Conservation (phyloP, 768 basidiomycete genomes). For the Pleurotus sapidus region DNA sequence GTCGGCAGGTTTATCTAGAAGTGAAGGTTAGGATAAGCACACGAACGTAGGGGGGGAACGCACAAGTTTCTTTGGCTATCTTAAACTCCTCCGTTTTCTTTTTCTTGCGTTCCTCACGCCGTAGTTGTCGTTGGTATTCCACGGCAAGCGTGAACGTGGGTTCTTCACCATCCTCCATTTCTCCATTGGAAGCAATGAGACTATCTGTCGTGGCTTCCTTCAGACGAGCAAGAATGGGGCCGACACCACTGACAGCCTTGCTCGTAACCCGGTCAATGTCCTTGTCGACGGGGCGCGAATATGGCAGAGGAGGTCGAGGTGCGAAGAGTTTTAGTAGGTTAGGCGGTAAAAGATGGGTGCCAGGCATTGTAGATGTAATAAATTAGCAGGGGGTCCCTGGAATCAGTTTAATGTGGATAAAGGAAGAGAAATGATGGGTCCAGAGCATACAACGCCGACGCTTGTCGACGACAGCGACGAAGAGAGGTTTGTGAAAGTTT, state of each 20-base stretch:
- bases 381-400: neutral
- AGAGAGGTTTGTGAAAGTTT: constrained; percentile 8
- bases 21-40: constrained; percentile 10
- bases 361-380: constrained; percentile 40
- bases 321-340: constrained; percentile 97
- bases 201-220: constrained; percentile 75
- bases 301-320: constrained; percentile 87
- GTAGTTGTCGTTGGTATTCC: constrained; percentile 76
- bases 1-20: constrained; percentile 85
- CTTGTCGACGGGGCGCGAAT: constrained; percentile 78
- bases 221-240: constrained; percentile 63
- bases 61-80: constrained; percentile 82
- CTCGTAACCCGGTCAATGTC: constrained; percentile 72
- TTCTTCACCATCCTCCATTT: constrained; percentile 85
- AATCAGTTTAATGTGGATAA: neutral
- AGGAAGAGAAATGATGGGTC: neutral
- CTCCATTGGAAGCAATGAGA: constrained; percentile 50
- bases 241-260: constrained; percentile 80
- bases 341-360: constrained; percentile 89
- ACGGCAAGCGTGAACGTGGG: constrained; percentile 79
- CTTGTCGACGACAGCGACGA: constrained; percentile 9
- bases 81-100: constrained; percentile 74
- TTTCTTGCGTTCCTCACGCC: constrained; percentile 76
- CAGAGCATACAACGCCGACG: constrained; percentile 1
- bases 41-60: constrained; percentile 24